Conservation (phyloP, 495 filamentous ascomycete species). For the Acidomyces sp. region DNA sequence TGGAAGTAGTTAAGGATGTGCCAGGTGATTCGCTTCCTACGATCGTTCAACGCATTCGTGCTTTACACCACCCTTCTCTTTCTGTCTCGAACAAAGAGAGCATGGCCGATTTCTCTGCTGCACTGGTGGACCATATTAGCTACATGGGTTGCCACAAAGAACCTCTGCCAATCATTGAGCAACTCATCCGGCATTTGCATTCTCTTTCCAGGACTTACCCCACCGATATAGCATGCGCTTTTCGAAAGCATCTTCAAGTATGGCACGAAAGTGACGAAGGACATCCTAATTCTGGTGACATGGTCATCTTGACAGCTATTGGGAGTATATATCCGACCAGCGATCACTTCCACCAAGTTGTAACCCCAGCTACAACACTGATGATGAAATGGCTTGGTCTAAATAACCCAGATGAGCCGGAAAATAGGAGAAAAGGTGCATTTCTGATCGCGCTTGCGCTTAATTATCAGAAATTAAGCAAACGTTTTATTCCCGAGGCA, state of each 20-base stretch:
- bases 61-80: conserved; percentile 80
- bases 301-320: conserved; percentile 69
- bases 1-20: conserved; percentile 48
- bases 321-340: conserved; percentile 81
- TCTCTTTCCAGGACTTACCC: conserved; percentile 76
- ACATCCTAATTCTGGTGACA: conserved; percentile 49
- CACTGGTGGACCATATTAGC: conserved; percentile 66
- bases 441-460: conserved; percentile 64
- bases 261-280: conserved; percentile 47
- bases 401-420: conserved; percentile 42
- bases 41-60: conserved; percentile 76
- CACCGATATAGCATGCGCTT: conserved; percentile 59
- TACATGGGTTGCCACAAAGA: conserved; percentile 45
- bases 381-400: conserved; percentile 75
- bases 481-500: conserved; percentile 77
- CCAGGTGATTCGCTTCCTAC: conserved; percentile 51
- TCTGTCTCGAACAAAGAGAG: conserved; percentile 70
- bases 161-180: conserved; percentile 50
- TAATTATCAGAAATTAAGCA: conserved; percentile 67
- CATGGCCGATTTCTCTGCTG: conserved; percentile 56
- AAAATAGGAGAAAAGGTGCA: conserved; percentile 58
- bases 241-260: conserved; percentile 55
- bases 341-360: conserved; percentile 89
- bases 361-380: conserved; percentile 72
- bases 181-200: conserved; percentile 64